Evolutionary conservation across 495 filamentous ascomycete genomes (phyloP), one percentile per base, ranked within the genome.

Genomic region (Penicillium coffeae): DNA sequence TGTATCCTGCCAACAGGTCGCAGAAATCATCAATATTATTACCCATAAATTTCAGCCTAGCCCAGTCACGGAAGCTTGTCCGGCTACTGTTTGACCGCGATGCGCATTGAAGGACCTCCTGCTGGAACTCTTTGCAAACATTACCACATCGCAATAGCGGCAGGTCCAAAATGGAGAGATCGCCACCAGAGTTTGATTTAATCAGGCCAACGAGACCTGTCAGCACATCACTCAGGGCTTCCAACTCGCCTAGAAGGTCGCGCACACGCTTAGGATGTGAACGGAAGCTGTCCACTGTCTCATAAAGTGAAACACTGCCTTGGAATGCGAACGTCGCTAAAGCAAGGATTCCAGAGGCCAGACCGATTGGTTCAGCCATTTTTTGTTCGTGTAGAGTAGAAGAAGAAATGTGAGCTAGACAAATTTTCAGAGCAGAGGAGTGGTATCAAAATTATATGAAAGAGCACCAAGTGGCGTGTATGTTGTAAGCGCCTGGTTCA

Each of bases 311-410:
- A 34, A 62, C 46, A 49, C 69, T 74, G 27, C 62, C 64, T 46
- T 74, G 51, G 41, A 75, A 71, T 21, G 71, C 71, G 58, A 75
- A 72, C 14, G 48, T 60, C 7, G 61, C 52, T 34, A 67, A 45
- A 32, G 58, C 39, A 18, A 64, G 18, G 16, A 64, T 14, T 18
- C 60, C 62, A 40, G 64, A 62, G 27, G 64, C 58, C 14, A 67
- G 21, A 16, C 66, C 52, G 2, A 67, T 51, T 38, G 60, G 46
- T 54, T 70, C 59, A 25, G 56, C 64, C 64, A 70, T 70, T 40
- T 37, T 30, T 4, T 30, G 25, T 30, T 5, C 10, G 25, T 30
- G 10, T 30, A 5, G 10, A 30, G 10, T 5, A 30, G 25, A 30
- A 30, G 10, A 30, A 30, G 10, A 30, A 30, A 30, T 5, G 25